Conservation (phyloP, 2,329 filamentous ascomycete genomes). For the Blumeria hordei region DNA sequence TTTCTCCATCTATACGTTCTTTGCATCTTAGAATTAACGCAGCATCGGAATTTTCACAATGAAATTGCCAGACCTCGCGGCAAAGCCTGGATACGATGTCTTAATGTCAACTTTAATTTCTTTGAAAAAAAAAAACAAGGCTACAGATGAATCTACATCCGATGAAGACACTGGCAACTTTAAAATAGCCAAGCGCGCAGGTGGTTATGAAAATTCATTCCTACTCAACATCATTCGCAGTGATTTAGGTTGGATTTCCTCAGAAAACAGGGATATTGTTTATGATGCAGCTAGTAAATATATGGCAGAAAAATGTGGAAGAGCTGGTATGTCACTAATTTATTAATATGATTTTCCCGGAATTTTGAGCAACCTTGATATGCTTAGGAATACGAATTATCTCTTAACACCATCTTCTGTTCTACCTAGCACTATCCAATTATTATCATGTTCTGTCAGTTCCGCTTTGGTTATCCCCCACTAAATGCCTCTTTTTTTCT, state of each 20-base stretch:
- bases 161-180: conserved; percentile 16
- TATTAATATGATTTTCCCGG: not conserved
- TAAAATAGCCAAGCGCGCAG: conserved; percentile 17
- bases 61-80: not conserved
- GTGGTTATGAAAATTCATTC: conserved; percentile 29
- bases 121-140: not conserved
- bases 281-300: conserved; percentile 62
- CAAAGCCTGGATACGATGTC: not conserved
- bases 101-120: not conserved
- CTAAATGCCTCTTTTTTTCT: no score
- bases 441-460: no score
- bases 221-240: conserved; percentile 45
- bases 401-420: not conserved
- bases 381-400: not conserved
- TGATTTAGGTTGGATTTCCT: conserved; percentile 43
- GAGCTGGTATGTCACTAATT: conserved; percentile 26
- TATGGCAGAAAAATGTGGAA: conserved; percentile 66
- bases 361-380: not conserved
- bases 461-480: no score
- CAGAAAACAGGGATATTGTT: conserved; percentile 39
- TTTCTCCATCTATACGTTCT: no score
- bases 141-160: conserved; percentile 35
- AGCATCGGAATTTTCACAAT: not conserved
- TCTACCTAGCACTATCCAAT: not conserved
- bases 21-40: no score